Evolutionary conservation across 2,329 filamentous ascomycete genomes (phyloP), one percentile per base, ranked within the genome.

Genomic region (Phialemonium atrogriseum): DNA sequence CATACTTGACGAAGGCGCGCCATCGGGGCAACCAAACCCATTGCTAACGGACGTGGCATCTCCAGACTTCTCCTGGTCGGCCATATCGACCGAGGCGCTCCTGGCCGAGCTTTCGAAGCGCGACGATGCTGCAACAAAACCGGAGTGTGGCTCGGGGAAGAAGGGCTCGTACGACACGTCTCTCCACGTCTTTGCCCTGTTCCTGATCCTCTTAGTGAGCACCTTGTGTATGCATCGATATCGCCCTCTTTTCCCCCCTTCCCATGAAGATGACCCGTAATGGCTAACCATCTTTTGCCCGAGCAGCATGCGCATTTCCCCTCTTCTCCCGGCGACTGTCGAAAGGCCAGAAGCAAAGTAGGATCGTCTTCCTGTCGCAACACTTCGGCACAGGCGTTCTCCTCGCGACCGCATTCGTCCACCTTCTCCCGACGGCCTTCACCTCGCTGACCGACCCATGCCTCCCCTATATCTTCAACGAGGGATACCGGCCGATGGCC

Each of bases 331-430:
- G 71, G 32, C 69, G 73, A 41, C 62, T 69, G 22, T 70, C 69
- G 29, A 40, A 36, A 23, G 65, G 76, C 34, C 68, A 64, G 31
- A 69, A 70, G 33, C 77, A 78, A 32, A 67, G 66, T 40, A 66
- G 55, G 14, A 66, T 81, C 45, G 67, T 81, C 40, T 80, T 82
- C 51, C 62, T 78, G 40, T 78, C 76, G 46, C 75, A 81, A 42
- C 81, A 86, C 58, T 82, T 85, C 42, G 82, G 84, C 48, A 91
- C 84, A 1, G 84, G 84, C 37, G 85, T 91, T 13, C 64, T 91
- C n/a, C 80, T 91, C 39, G 84, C 85, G 9, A 91, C 84, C 1
- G 84, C 84, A 34, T 91, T 91, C 48, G 83, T 89, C 16, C 84
- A 89, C 58, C 65, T 82, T 10, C 68, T 81, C 4, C 78, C 75